Evolutionary conservation across 73 alveolate genomes (phyloP), one percentile per base, ranked within the genome.

Genomic region (Diophrys sp.): DNA sequence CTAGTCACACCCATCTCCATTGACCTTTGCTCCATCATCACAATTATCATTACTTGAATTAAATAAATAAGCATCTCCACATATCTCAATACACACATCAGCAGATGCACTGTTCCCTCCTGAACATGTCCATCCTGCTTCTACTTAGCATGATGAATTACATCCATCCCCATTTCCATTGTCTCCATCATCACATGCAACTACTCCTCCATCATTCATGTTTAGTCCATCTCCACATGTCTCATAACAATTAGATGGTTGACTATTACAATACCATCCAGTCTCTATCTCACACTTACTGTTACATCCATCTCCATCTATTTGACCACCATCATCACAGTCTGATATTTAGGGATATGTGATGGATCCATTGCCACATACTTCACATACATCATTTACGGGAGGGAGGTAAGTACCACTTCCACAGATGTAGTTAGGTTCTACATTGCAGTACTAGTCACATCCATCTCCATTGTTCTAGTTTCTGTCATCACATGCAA

Each of bases 1-100:
- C 1, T 68, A 24, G 57, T 54, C 57, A 56, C 93, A 85, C n/a
- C 93, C 93, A 81, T 85, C 93, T 0, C 81, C 81, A 55, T 55
- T 82, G 11, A 56, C 31, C 62, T 71, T 74, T 28, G 81, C 82
- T 26, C 90, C 90, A 68, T 86, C 93, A 27, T 86, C 93, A 44
- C 93, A 86, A 1, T 56, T 29, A 29, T 73, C 80, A 73, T 34
- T 31, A 23, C 31, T 28, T 5, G 73, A 8, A n/a, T 11, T 11
- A 28, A 62, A 62, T 5, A 11, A n/a, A 28, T n/a, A n/a, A 26
- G 31, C 28, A 62, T 62, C 73, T 62, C 73, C 73, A 67, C 85
- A 77, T 2, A 29, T 33, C 30, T 75, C 83, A 24, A 14, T 53
- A 54, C 83, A 75, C 69, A 77, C 54, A 31, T 56, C 77, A n/a